Percentiles rank a stretch among this genome's conserved stretches.
Evolutionary conservation across 305 asterid genomes (phyloP).

Genomic region (Solanum aculeatissimum): DNA sequence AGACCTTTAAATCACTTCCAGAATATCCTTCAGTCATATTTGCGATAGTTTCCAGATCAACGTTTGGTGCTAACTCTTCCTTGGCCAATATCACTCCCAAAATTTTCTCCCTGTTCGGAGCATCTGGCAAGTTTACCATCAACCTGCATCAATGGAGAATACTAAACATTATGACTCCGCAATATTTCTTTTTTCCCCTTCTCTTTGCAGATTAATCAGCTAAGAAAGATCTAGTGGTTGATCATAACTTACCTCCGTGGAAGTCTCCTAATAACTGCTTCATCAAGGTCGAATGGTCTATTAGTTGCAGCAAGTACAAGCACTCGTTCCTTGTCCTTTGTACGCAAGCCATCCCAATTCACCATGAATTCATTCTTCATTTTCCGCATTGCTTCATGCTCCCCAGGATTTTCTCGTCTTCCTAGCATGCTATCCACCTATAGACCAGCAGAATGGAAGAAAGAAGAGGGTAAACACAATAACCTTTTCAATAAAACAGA

Average conservation of each 20-base stretch:
- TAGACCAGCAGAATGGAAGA: background rate
- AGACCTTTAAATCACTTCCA: constrained; percentile 45
- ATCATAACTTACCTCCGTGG: constrained; percentile 26
- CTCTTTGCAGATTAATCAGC: background rate
- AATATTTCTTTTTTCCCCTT: background rate
- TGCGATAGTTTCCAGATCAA: constrained; percentile 26
- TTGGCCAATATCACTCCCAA: constrained; percentile 30
- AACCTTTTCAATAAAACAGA: background rate
- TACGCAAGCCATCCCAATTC: constrained; percentile 49
- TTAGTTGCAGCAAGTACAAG: constrained; percentile 50
- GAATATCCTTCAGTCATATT: constrained; percentile 41
- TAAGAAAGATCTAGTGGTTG: background rate
- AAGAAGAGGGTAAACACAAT: background rate
- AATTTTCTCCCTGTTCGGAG: constrained; percentile 36
- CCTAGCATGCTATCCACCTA: constrained; percentile 53
- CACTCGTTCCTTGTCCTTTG: constrained; percentile 43
- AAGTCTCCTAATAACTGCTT: constrained; percentile 44
- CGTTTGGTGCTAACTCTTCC: constrained; percentile 30
- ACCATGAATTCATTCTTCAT: constrained; percentile 55
- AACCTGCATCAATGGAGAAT: constrained; percentile 15
- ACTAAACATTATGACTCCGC: background rate
- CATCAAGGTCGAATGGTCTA: constrained; percentile 47
- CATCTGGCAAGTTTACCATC: constrained; percentile 50
- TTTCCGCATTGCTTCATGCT: constrained; percentile 51
- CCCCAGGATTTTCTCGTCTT: constrained; percentile 42